Percentiles rank a stretch among this genome's conserved stretches.
These are phyloP conservation scores for Paramyrothecium sp. DNA, from an alignment of 2,329 filamentous ascomycete species.

Conservation along the genomic window DNA sequence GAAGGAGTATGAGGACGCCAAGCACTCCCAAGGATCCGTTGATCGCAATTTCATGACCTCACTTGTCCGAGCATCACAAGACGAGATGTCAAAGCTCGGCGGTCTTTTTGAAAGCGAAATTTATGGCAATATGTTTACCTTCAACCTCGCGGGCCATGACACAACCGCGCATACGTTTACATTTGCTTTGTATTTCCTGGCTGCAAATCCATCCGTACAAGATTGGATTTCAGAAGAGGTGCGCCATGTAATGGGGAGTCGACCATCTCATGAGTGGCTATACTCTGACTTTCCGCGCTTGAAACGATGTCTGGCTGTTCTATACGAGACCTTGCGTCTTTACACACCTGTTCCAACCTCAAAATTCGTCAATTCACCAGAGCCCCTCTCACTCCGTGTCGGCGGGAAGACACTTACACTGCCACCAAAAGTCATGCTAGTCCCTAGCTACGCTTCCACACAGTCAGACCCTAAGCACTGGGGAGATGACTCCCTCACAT, in stretches of 20 bases:
- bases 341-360: conserved; percentile 28
- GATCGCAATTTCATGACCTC: conserved; percentile 16
- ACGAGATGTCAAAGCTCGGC: conserved; percentile 3
- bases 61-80: conserved; percentile 15
- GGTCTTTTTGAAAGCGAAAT: conserved; percentile 40
- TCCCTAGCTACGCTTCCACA: conserved; percentile 3
- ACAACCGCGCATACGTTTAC: conserved; percentile 45
- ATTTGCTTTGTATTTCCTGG: conserved; percentile 41
- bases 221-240: conserved; percentile 43
- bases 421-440: conserved; percentile 4
- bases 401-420: conserved; percentile 3
- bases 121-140: conserved; percentile 46
- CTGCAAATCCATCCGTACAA: conserved; percentile 41
- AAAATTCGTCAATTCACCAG: conserved; percentile 18
- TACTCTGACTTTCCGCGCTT: conserved; percentile 39
- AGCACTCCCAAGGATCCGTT: conserved; percentile 9
- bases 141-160: conserved; percentile 51
- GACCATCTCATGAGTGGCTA: conserved; percentile 22
- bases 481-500: conserved; percentile 16
- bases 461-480: conserved; percentile 10
- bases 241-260: not conserved
- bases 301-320: conserved; percentile 34
- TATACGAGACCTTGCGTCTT: conserved; percentile 42
- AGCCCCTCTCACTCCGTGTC: conserved; percentile 1
- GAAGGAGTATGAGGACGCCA: conserved; percentile 16